Percentiles rank a stretch among this genome's conserved stretches.
These are phyloP conservation scores for Curvularia eragrostidis DNA, from an alignment of 2,329 filamentous ascomycete genomes.

Conservation along the genomic window DNA sequence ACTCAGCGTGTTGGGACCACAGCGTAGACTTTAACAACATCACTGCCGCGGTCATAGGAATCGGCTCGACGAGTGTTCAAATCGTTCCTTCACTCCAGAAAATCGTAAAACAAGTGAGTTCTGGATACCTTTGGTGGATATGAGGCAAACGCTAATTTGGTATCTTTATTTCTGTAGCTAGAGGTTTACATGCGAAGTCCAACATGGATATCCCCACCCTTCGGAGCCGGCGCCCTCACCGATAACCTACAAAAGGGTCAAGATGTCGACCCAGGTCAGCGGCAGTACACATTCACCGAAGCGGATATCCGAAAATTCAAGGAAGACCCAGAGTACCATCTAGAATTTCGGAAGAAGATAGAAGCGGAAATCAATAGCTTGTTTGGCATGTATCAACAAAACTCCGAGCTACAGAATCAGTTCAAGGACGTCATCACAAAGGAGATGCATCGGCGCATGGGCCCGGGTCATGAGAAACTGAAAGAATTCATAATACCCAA, in stretches of 20 bases:
- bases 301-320: constrained; percentile 65
- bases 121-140: background rate
- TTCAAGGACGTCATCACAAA: constrained; percentile 51
- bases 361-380: constrained; percentile 60
- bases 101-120: constrained; percentile 35
- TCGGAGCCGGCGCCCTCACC: constrained; percentile 46
- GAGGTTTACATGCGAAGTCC: constrained; percentile 49
- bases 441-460: constrained; percentile 52
- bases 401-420: constrained; percentile 52
- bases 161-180: constrained; percentile 13
- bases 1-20: constrained; percentile 54
- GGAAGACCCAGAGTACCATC: constrained; percentile 62
- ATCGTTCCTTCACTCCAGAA: constrained; percentile 51
- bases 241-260: constrained; percentile 45
- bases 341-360: constrained; percentile 59
- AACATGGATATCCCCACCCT: constrained; percentile 52
- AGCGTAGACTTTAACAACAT: constrained; percentile 44
- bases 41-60: constrained; percentile 43
- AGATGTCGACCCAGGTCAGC: constrained; percentile 50
- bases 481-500: constrained; percentile 57
- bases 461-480: constrained; percentile 51
- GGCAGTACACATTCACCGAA: constrained; percentile 55
- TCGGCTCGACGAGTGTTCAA: constrained; percentile 45
- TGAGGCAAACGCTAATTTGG: background rate
- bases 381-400: constrained; percentile 61